A percentile compares a stretch with the other conserved stretches of the same genome.
Evolutionary conservation across 192 early-diverging fungal species (phyloP).

Genomic region (Umbelopsis sp.): DNA sequence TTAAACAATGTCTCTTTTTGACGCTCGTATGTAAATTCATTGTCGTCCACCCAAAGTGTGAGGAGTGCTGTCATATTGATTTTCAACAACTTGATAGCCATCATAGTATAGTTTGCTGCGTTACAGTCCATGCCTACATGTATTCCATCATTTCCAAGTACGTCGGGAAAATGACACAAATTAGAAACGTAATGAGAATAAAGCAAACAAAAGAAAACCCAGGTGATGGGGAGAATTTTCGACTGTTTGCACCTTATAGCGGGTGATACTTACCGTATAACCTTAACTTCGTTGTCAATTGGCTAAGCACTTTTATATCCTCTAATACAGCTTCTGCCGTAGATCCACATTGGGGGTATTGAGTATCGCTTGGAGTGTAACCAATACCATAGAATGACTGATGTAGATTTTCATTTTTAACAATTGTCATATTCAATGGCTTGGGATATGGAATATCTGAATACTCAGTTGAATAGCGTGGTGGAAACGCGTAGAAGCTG

Average conservation of each 20-base stretch:
- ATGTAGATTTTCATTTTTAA: conserved; percentile 13
- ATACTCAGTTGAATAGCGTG: background rate
- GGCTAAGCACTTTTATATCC: conserved; percentile 57
- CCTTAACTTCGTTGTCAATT: conserved; percentile 58
- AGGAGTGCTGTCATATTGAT: conserved; percentile 62
- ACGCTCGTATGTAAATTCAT: conserved; percentile 39
- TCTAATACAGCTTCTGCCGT: conserved; percentile 59
- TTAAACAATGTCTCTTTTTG: conserved; percentile 20
- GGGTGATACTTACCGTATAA: conserved; percentile 48
- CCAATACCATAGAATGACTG: conserved; percentile 58
- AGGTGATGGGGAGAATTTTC: background rate
- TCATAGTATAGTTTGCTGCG: conserved; percentile 58
- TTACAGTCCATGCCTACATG: conserved; percentile 59
- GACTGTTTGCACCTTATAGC: no score
- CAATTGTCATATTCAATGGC: conserved; percentile 41
- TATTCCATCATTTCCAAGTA: no score
- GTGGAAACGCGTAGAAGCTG: conserved; percentile 12
- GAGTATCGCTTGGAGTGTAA: conserved; percentile 59
- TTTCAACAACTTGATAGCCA: conserved; percentile 56
- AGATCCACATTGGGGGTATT: conserved; percentile 53
- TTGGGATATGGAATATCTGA: background rate
- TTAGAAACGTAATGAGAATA: no score
- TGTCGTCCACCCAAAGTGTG: conserved; percentile 66
- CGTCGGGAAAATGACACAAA: no score
- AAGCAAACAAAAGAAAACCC: background rate